Conservation (phyloP, 495 filamentous ascomycete genomes). For the Penicillium goetzii region DNA sequence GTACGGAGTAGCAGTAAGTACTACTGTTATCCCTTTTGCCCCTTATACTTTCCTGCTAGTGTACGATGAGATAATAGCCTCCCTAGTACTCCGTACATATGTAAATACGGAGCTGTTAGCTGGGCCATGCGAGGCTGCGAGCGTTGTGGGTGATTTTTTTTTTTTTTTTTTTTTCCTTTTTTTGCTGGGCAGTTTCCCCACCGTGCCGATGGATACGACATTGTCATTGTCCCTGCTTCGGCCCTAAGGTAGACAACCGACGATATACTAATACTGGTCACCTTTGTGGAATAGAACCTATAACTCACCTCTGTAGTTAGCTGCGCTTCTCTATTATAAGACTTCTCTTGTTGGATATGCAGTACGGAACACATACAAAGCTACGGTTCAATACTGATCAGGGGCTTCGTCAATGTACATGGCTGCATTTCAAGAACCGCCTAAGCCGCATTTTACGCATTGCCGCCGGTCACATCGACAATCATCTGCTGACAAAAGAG, state of each 20-base stretch:
- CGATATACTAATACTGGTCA: background rate
- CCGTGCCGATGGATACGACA: background rate
- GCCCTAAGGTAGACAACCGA: background rate
- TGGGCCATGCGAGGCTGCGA: background rate
- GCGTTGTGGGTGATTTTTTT: background rate
- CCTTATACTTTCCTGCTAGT: background rate
- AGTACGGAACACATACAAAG: background rate
- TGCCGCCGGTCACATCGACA: constrained; percentile 1
- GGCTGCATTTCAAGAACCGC: background rate
- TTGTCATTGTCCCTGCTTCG: background rate
- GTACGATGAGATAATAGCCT: background rate
- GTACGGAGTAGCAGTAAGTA: background rate
- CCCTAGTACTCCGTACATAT: background rate
- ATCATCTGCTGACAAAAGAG: background rate
- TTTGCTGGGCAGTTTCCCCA: background rate
- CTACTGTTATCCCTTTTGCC: background rate
- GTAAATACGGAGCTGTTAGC: background rate
- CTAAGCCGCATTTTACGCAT: constrained; percentile 5
- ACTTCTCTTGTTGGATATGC: background rate
- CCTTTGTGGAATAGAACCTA: background rate
- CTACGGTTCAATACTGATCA: too few species aligned
- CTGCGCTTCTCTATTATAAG: background rate
- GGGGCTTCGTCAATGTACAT: background rate
- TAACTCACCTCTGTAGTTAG: background rate
- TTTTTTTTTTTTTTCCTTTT: background rate